phyloP scores from a whole-genome alignment of 306 rosid genomes.

The Bauhinia variegata region DNA sequence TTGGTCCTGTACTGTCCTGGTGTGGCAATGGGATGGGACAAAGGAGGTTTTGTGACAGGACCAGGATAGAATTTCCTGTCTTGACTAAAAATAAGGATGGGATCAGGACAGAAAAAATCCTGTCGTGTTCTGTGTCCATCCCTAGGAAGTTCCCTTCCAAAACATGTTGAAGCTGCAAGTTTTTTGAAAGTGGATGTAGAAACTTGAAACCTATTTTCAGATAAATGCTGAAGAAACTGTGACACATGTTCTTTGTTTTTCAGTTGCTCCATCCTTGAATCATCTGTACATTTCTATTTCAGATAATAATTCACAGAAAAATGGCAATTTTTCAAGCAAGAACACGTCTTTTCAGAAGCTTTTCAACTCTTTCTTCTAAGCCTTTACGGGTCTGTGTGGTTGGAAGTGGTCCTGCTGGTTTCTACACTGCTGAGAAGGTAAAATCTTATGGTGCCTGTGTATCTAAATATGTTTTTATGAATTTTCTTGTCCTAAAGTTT shows the following conservation, averaged over 20 bases:
- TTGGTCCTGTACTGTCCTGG: too few species aligned
- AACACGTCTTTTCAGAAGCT: conserved; percentile 52
- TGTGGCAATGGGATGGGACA: too few species aligned
- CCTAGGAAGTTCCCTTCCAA: too few species aligned
- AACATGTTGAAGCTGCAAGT: too few species aligned
- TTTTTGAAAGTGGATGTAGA: not conserved
- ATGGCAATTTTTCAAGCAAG: conserved; percentile 48
- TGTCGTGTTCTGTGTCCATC: too few species aligned
- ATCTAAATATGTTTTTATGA: too few species aligned
- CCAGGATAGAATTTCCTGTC: too few species aligned
- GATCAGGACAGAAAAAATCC: too few species aligned
- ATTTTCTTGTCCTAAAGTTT: not conserved
- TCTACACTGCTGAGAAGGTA: conserved; percentile 90
- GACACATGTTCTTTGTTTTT: not conserved
- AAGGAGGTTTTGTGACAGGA: too few species aligned
- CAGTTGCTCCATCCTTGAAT: not conserved
- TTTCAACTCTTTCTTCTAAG: conserved; percentile 52
- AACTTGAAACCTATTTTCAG: conserved; percentile 1
- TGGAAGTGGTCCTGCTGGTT: conserved; percentile 96
- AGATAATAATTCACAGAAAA: conserved; percentile 16
- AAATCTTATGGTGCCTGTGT: not conserved
- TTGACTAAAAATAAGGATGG: too few species aligned
- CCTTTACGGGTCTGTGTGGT: conserved; percentile 77
- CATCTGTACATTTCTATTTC: not conserved
- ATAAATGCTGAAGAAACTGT: not conserved